These are phyloP conservation scores for Colletotrichum navitas DNA, from an alignment of 2,329 filamentous ascomycete species.

Conservation along the genomic window DNA sequence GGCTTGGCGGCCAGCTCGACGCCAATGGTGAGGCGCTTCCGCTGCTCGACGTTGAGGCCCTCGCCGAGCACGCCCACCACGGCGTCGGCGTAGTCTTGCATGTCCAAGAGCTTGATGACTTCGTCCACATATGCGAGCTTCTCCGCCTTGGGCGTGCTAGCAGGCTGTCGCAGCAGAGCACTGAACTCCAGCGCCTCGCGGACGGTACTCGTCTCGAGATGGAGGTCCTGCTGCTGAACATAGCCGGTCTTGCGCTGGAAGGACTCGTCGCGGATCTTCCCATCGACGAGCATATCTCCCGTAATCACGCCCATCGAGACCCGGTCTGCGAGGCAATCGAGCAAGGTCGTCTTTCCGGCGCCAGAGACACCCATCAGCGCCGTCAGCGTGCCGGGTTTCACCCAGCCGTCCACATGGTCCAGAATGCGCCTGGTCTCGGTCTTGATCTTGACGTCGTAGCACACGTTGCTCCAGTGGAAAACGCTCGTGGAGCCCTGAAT, in stretches of 20 bases:
- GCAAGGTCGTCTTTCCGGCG: conserved; percentile 64
- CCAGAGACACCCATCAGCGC: conserved; percentile 65
- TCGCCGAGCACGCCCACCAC: conserved; percentile 77
- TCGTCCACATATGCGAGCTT: conserved; percentile 49
- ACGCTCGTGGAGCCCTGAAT: conserved; percentile 67
- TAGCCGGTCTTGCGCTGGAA: conserved; percentile 79
- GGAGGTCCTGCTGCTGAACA: conserved; percentile 73
- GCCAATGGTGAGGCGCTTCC: conserved; percentile 77
- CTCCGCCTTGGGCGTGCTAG: conserved; percentile 57
- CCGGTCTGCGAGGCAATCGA: conserved; percentile 72
- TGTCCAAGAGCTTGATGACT: conserved; percentile 52
- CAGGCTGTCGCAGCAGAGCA: conserved; percentile 75
- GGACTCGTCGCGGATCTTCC: conserved; percentile 70
- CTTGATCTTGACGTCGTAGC: conserved; percentile 76
- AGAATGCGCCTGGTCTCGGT: conserved; percentile 74
- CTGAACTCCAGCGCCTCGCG: conserved; percentile 76
- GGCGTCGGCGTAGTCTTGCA: conserved; percentile 76
- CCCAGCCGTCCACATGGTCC: conserved; percentile 77
- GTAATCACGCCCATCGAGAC: conserved; percentile 76
- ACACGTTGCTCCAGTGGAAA: conserved; percentile 76
- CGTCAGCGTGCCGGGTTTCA: conserved; percentile 76
- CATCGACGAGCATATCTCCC: conserved; percentile 77
- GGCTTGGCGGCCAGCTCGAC: conserved; percentile 82
- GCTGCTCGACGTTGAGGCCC: conserved; percentile 58
- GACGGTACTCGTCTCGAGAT: conserved; percentile 54